Percentiles rank a stretch among this genome's conserved stretches.
Evolutionary conservation across 1,284 basidiomycete species (phyloP).

Genomic region (Gymnopus androsaceus): DNA sequence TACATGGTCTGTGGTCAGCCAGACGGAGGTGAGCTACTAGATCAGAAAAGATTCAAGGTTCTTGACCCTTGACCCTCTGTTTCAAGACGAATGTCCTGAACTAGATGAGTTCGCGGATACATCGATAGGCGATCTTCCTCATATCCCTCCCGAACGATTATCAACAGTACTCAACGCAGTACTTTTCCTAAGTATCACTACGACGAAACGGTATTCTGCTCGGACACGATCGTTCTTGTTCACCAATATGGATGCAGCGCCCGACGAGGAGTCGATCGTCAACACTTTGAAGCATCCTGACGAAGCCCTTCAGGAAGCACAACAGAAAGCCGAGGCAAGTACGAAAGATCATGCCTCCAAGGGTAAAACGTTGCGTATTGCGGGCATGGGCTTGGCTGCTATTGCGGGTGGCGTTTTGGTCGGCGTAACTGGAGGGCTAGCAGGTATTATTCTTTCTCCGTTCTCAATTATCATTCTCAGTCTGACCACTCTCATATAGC

Average conservation of each 20-base stretch:
- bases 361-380: slow-evolving; percentile 42
- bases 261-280: slow-evolving; percentile 49
- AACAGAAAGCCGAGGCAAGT: slow-evolving; percentile 42
- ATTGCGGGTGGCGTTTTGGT: slow-evolving; percentile 58
- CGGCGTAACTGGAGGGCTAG: slow-evolving; percentile 57
- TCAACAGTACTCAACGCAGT: slow-evolving; percentile 47
- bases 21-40: slow-evolving; percentile 36
- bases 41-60: no score
- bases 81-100: slow-evolving; percentile 39
- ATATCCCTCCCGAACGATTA: slow-evolving; percentile 39
- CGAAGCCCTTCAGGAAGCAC: slow-evolving; percentile 45
- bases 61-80: neutral
- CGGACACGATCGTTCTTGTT: slow-evolving; percentile 53
- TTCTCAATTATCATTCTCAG: no score
- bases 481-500: no score
- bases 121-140: slow-evolving; percentile 41
- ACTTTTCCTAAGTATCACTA: slow-evolving; percentile 52
- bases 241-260: slow-evolving; percentile 31
- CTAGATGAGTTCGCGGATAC: slow-evolving; percentile 48
- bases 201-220: slow-evolving; percentile 52
- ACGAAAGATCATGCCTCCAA: slow-evolving; percentile 44
- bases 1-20: slow-evolving; percentile 53
- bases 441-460: no score
- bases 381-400: slow-evolving; percentile 56
- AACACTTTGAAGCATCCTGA: slow-evolving; percentile 53